Conservation (phyloP, 768 basidiomycete species). For the Serendipita sp. region DNA sequence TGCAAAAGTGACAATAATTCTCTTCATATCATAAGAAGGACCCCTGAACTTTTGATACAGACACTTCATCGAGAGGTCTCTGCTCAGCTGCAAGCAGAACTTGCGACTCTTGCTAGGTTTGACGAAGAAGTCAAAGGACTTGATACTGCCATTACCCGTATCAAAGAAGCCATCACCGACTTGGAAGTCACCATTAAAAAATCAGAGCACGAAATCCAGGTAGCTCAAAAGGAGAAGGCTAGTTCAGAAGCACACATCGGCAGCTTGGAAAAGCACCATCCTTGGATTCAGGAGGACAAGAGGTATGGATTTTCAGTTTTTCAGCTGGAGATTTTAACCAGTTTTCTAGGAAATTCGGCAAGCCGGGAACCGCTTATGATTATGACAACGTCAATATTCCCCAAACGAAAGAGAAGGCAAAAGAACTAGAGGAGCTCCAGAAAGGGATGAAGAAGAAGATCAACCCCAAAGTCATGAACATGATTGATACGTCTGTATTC, state of each 20-base stretch:
- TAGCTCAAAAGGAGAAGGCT: constrained; percentile 47
- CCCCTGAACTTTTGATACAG: constrained; percentile 19
- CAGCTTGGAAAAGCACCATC: constrained; percentile 62
- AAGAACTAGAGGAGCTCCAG: constrained; percentile 60
- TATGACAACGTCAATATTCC: constrained; percentile 50
- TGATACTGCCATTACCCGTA: constrained; percentile 63
- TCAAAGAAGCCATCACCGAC: constrained; percentile 54
- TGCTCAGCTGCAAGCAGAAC: constrained; percentile 61
- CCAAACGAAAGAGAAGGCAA: constrained; percentile 42
- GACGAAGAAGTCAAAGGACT: constrained; percentile 77
- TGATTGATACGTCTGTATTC: constrained; percentile 71
- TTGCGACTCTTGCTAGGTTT: constrained; percentile 72
- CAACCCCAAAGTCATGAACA: constrained; percentile 87
- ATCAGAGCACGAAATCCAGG: constrained; percentile 52
- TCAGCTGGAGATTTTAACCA: background rate
- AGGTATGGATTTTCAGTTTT: constrained; percentile 37
- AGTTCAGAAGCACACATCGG: constrained; percentile 33
- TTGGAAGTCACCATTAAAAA: constrained; percentile 48
- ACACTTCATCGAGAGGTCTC: constrained; percentile 47
- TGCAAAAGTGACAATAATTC: constrained; percentile 25
- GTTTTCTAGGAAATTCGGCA: constrained; percentile 58
- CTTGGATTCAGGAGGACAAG: constrained; percentile 82
- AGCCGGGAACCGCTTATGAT: constrained; percentile 64
- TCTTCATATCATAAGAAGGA: background rate
- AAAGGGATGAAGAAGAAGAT: constrained; percentile 88